Percentiles rank a stretch among this genome's conserved stretches.
These are phyloP conservation scores for Malus sylvestris DNA, from an alignment of 306 rosid species.

Conservation along the genomic window DNA sequence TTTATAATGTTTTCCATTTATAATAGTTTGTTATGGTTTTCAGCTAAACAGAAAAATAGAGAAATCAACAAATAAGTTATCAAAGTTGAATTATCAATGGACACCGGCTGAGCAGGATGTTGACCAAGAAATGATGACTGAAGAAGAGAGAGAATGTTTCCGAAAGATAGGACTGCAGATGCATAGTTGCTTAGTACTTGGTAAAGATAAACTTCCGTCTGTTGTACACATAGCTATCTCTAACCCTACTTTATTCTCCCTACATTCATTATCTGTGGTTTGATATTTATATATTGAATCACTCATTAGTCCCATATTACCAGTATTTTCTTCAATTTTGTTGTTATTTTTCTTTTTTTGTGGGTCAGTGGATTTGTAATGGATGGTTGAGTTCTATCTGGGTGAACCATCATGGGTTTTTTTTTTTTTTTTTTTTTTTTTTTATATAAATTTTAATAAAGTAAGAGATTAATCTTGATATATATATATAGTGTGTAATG, in stretches of 20 bases:
- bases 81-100: slow-evolving; percentile 54
- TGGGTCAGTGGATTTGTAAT: background rate
- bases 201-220: slow-evolving; percentile 29
- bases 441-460: background rate
- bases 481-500: background rate
- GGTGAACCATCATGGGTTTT: background rate
- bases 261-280: background rate
- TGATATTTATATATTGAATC: background rate
- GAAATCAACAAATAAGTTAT: slow-evolving; percentile 45
- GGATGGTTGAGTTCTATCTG: background rate
- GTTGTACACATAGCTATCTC: slow-evolving; percentile 7
- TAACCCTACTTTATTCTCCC: background rate
- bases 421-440: background rate
- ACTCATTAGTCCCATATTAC: background rate
- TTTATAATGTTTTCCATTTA: background rate
- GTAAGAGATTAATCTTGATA: background rate
- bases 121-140: slow-evolving; percentile 65
- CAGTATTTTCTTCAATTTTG: background rate
- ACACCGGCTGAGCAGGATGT: slow-evolving; percentile 41
- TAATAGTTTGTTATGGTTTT: slow-evolving; percentile 7
- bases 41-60: slow-evolving; percentile 67
- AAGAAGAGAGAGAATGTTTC: slow-evolving; percentile 71
- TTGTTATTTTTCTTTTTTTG: background rate
- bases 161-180: slow-evolving; percentile 63
- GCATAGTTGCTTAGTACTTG: slow-evolving; percentile 51